phyloP scores from a whole-genome alignment of 1,284 basidiomycete genomes.

The Cutaneotrichosporon cavernicola region DNA sequence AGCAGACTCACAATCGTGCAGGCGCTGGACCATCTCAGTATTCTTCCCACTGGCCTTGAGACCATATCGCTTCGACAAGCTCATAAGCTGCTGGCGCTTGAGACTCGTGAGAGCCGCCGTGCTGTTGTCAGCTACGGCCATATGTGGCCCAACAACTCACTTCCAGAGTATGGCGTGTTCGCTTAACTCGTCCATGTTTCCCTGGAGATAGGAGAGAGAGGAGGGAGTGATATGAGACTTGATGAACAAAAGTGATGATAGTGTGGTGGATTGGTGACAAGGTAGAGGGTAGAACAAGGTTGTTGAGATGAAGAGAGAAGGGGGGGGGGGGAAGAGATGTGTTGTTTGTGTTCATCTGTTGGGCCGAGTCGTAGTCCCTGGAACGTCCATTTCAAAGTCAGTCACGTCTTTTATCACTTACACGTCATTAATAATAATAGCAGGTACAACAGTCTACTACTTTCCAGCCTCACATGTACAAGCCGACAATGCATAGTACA shows the following conservation, averaged over 20 bases:
- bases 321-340: neutral
- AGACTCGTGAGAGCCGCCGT: constrained; percentile 45
- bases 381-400: constrained; percentile 5
- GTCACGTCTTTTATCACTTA: constrained; percentile 3
- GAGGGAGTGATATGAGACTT: neutral
- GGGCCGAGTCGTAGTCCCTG: neutral
- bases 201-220: neutral
- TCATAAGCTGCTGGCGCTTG: constrained; percentile 50
- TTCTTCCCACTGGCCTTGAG: constrained; percentile 52
- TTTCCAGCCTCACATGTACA: neutral
- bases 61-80: constrained; percentile 48
- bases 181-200: constrained; percentile 20
- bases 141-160: constrained; percentile 9
- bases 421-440: constrained; percentile 1
- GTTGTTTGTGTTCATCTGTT: constrained; percentile 8
- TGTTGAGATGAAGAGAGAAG: neutral
- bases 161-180: constrained; percentile 28
- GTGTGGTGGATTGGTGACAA: neutral
- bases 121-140: constrained; percentile 21
- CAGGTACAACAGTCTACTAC: neutral
- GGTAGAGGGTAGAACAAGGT: neutral
- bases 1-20: constrained; percentile 42
- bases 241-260: neutral
- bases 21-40: constrained; percentile 40
- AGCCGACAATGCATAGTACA: neutral